Conservation (phyloP, 305 asterid genomes). For the Caryopteris hybrid region DNA sequence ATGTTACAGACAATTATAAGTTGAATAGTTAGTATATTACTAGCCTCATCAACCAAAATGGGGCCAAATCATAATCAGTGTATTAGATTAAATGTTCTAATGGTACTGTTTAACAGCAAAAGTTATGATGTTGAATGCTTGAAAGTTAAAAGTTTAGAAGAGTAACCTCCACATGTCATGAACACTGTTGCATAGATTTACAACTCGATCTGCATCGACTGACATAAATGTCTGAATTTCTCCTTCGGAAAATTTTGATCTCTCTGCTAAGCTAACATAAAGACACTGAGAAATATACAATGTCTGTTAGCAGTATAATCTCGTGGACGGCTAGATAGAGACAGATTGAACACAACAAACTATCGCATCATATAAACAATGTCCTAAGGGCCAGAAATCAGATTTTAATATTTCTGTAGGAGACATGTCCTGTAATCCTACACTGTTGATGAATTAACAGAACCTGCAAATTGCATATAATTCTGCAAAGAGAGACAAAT, state of each 20-base stretch:
- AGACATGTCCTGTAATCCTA: background rate
- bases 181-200: slow-evolving; percentile 86
- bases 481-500: background rate
- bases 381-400: background rate
- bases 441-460: background rate
- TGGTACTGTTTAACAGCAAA: no score
- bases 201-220: slow-evolving; percentile 87
- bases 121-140: background rate
- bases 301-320: background rate
- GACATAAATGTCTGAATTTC: slow-evolving; percentile 99
- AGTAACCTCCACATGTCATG: slow-evolving; percentile 96
- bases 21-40: background rate
- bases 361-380: slow-evolving; percentile 1
- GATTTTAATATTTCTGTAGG: slow-evolving; percentile 1
- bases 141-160: slow-evolving; percentile 14
- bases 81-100: no score
- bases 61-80: background rate
- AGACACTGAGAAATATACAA: slow-evolving; percentile 61
- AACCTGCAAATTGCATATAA: background rate
- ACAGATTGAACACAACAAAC: background rate
- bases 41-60: background rate
- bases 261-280: slow-evolving; percentile 73
- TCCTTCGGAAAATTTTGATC: slow-evolving; percentile 96
- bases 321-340: background rate
- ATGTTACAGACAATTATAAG: background rate